Conservation (phyloP, 2,329 filamentous ascomycete genomes). For the Neonectria ditissima region DNA sequence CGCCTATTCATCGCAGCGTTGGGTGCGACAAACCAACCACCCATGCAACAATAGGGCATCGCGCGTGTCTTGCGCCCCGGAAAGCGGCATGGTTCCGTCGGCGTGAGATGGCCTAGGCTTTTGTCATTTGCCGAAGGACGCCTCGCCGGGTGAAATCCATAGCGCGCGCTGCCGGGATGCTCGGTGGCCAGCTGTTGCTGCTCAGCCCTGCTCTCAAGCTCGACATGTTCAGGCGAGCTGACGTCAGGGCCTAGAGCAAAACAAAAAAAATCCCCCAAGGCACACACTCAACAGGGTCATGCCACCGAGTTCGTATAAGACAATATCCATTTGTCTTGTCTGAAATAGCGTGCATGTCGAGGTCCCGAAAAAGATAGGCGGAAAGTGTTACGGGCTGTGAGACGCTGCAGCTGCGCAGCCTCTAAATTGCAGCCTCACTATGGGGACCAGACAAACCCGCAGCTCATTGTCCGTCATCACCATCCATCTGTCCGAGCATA, state of each 20-base stretch:
- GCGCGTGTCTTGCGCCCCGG: slow-evolving; percentile 9
- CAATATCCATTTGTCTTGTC: not conserved
- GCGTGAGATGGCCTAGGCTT: slow-evolving; percentile 1
- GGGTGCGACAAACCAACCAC: not conserved
- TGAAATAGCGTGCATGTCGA: not conserved
- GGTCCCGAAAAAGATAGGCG: not conserved
- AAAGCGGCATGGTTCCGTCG: slow-evolving; percentile 7
- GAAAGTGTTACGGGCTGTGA: no score
- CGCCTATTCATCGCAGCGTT: not conserved
- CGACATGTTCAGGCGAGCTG: slow-evolving; percentile 14
- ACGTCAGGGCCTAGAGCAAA: slow-evolving; percentile 5
- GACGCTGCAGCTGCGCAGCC: not conserved
- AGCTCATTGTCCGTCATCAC: not conserved
- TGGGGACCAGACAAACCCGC: not conserved
- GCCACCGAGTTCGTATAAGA: not conserved
- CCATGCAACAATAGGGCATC: not conserved
- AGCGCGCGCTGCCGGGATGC: not conserved
- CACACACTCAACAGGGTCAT: not conserved
- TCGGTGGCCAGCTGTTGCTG: not conserved
- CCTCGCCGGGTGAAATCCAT: not conserved
- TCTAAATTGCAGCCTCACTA: not conserved
- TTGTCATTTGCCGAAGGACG: slow-evolving; percentile 1
- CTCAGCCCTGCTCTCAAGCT: not conserved
- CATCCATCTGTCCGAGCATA: not conserved
- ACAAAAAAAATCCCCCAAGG: not conserved